A percentile compares a stretch with the other conserved stretches of the same genome.
Evolutionary conservation across 371 early-diverging fungal species (phyloP).

Genomic region (Capniomyces stellatus): DNA sequence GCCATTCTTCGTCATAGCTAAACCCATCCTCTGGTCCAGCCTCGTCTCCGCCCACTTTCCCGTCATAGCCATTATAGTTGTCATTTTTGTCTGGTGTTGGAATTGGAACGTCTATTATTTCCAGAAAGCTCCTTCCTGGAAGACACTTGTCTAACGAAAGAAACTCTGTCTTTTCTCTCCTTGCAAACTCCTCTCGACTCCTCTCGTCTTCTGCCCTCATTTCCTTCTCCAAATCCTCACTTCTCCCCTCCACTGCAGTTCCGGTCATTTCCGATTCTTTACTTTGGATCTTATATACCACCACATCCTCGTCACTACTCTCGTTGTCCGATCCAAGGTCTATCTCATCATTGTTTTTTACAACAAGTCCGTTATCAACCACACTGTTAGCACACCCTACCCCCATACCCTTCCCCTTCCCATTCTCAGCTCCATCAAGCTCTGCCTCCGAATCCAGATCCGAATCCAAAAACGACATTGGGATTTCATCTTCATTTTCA

Average conservation of each 20-base stretch:
- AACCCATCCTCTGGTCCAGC: slow-evolving; percentile 5
- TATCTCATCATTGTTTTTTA: neutral
- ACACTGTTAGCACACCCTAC: too few species aligned
- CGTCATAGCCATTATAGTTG: too few species aligned
- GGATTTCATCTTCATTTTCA: too few species aligned
- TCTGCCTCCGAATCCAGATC: too few species aligned
- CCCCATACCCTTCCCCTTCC: too few species aligned
- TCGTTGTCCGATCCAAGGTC: neutral
- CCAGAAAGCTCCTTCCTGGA: slow-evolving; percentile 18
- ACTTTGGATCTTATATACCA: too few species aligned
- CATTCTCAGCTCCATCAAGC: too few species aligned
- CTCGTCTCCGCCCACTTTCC: neutral
- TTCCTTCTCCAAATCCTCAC: neutral
- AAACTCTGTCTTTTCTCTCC: slow-evolving; percentile 13
- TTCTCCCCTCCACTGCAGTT: neutral
- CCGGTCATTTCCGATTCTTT: neutral
- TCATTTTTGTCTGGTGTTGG: neutral
- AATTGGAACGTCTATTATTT: slow-evolving; percentile 16
- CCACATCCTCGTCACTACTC: neutral
- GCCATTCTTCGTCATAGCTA: slow-evolving; percentile 29
- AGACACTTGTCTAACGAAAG: slow-evolving; percentile 26
- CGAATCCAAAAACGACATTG: too few species aligned
- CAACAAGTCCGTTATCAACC: too few species aligned
- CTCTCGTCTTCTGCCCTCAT: neutral
- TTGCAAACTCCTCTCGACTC: neutral